Evolutionary conservation across 2,329 filamentous ascomycete genomes (phyloP).

Genomic region (Penicillium sp.): DNA sequence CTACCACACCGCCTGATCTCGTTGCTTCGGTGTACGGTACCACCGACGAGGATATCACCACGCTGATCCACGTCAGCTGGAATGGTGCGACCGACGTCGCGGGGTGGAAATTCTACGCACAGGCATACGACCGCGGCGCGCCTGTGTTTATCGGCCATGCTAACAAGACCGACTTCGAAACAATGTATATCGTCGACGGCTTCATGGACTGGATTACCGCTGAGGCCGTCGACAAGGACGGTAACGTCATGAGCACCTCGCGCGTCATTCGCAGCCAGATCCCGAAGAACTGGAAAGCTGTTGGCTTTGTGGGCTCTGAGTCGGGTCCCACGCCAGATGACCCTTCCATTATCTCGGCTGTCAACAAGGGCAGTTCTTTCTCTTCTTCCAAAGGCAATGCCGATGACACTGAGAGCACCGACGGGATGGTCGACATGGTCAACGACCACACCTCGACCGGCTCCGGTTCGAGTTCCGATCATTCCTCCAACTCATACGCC

Average conservation of each 20-base stretch:
- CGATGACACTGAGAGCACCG: slow-evolving; percentile 21
- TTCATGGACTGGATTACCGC: slow-evolving; percentile 34
- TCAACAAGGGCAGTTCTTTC: slow-evolving; percentile 17
- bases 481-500: slow-evolving; percentile 11
- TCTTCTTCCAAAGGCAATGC: slow-evolving; percentile 2
- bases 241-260: slow-evolving; percentile 28
- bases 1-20: slow-evolving; percentile 34
- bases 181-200: slow-evolving; percentile 33
- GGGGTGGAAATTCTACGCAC: slow-evolving; percentile 36
- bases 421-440: slow-evolving; percentile 10
- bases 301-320: slow-evolving; percentile 29
- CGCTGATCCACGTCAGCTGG: slow-evolving; percentile 26
- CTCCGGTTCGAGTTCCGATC: slow-evolving; percentile 2
- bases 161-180: slow-evolving; percentile 39
- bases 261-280: slow-evolving; percentile 26
- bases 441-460: neutral
- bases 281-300: slow-evolving; percentile 34
- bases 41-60: slow-evolving; percentile 21
- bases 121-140: slow-evolving; percentile 20
- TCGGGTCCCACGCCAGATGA: slow-evolving; percentile 30
- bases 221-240: slow-evolving; percentile 25
- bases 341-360: slow-evolving; percentile 26
- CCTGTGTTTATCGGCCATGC: slow-evolving; percentile 25
- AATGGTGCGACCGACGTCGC: slow-evolving; percentile 42
- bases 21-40: slow-evolving; percentile 38